Conservation (phyloP, 1,139 yeast species). For the Lodderomyces oxycetoniae region DNA sequence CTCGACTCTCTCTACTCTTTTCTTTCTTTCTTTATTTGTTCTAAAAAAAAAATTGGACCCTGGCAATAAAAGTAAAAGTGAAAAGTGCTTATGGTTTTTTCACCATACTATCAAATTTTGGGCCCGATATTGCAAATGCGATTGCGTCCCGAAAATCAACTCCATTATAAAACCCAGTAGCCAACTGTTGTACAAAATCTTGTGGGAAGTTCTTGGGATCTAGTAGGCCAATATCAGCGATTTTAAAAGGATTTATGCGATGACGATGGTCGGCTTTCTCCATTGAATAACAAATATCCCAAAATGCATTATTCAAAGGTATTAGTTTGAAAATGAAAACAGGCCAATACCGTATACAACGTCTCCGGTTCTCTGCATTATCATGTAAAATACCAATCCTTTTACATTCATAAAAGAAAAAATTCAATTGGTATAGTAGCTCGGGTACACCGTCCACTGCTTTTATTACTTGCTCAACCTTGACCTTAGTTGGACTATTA, state of each 20-base stretch:
- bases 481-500: conserved; percentile 5
- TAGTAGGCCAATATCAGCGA: conserved; percentile 31
- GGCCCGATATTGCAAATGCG: conserved; percentile 17
- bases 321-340: conserved; percentile 17
- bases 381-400: conserved; percentile 27
- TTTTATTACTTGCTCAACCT: conserved; percentile 19
- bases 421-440: conserved; percentile 26
- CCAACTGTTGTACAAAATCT: conserved; percentile 23
- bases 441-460: conserved; percentile 29
- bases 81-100: too few species aligned
- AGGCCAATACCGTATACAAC: conserved; percentile 7
- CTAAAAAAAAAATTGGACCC: too few species aligned
- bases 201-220: conserved; percentile 36
- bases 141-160: conserved; percentile 22
- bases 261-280: conserved; percentile 34
- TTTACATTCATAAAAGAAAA: conserved; percentile 31
- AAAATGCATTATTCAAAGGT: conserved; percentile 36
- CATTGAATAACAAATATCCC: conserved; percentile 33
- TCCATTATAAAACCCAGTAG: conserved; percentile 24
- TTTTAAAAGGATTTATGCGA: conserved; percentile 19
- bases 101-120: conserved; percentile 8
- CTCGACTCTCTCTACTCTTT: conserved; percentile 1
- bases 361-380: conserved; percentile 6
- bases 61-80: too few species aligned
- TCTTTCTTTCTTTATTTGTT: neutral